Evolutionary conservation across 1,284 basidiomycete genomes (phyloP), one percentile per base, ranked within the genome.

Genomic region (Heterobasidion irregulare): DNA sequence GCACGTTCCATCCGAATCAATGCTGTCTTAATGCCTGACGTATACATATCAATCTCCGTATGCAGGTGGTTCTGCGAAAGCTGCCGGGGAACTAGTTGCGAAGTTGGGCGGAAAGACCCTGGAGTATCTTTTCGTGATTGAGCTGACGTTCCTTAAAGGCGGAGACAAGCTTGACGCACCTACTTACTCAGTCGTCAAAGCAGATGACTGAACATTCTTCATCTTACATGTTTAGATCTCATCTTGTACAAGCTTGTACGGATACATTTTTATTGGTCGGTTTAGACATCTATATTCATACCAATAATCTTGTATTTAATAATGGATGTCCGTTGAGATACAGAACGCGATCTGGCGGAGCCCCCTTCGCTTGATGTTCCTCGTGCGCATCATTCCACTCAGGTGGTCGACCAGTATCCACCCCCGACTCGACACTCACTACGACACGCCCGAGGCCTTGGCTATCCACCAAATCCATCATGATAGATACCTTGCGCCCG

Each of bases 81-180:
- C 95, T 1, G 95, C 97, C 8, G 95, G 94, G 54, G 83, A 97
- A 63, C 87, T 99, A 32, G 85, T 99, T 57, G 75, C 80, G 35
- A 84, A 91, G 72, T 79, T 84, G 61, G 92, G 93, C 43, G 93
- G 87, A 56, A 86, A 85, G 62, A 89, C 89, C 35, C 71, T 97
- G 55, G 93, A 98, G 72, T 98, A 98, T 74, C 73, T 99, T 62
- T 99, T 99, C 75, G 86, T 98, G 68, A 88, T 98, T 61, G 92
- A 94, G 61, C 73, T 98, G 53, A 76, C 86, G 49, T 88, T 93
- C 76, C 83, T 98, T 65, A 84, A 93, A 61, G 92, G 89, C 10
- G 70, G 78, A 8, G 75, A 82, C 58, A 87, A 89, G 71, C 80
- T 98, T 55, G 84, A 94, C 65, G 94, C 92, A 38, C 93, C 94